Evolutionary conservation across 345 rosid species (phyloP).

Genomic region (Hibiscus mutabilis): DNA sequence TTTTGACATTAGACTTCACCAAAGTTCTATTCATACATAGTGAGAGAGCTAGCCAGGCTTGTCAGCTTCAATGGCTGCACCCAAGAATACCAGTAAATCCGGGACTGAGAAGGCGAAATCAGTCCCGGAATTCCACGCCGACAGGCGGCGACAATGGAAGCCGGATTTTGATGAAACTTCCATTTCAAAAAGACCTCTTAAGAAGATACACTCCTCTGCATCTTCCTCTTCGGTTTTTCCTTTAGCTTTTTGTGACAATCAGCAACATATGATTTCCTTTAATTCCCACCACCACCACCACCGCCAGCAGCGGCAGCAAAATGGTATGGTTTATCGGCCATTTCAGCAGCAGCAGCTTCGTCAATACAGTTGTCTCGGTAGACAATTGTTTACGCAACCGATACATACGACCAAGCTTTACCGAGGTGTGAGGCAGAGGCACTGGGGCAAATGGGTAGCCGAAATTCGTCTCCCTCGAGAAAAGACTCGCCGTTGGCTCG

Average conservation of each 20-base stretch:
- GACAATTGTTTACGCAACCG: conserved; percentile 38
- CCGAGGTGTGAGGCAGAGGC: conserved; percentile 63
- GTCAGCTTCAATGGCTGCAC: conserved; percentile 27
- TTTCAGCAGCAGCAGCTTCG: conserved; percentile 48
- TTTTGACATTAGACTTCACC: too few relatives aligned
- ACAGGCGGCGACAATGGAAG: conserved; percentile 34
- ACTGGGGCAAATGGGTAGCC: conserved; percentile 99
- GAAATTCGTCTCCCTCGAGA: conserved; percentile 94
- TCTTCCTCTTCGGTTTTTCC: conserved; percentile 43
- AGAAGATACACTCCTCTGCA: conserved; percentile 35
- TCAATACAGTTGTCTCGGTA: conserved; percentile 59
- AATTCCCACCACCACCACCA: conserved; percentile 43
- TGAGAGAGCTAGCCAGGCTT: conserved; percentile 32
- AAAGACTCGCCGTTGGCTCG: conserved; percentile 90
- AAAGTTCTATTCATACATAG: neutral
- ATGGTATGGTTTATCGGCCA: too few relatives aligned
- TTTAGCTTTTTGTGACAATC: conserved; percentile 42
- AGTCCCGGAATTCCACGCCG: too few relatives aligned
- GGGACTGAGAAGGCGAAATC: conserved; percentile 32
- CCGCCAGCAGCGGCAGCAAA: conserved; percentile 29
- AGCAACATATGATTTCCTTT: conserved; percentile 78
- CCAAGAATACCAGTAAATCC: neutral
- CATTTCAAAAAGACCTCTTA: conserved; percentile 46
- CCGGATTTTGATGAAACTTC: conserved; percentile 51
- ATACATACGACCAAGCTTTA: conserved; percentile 39